phyloP scores from a whole-genome alignment of 2,329 filamentous ascomycete species.

The Neophaeococcomyces mojaviensis region DNA sequence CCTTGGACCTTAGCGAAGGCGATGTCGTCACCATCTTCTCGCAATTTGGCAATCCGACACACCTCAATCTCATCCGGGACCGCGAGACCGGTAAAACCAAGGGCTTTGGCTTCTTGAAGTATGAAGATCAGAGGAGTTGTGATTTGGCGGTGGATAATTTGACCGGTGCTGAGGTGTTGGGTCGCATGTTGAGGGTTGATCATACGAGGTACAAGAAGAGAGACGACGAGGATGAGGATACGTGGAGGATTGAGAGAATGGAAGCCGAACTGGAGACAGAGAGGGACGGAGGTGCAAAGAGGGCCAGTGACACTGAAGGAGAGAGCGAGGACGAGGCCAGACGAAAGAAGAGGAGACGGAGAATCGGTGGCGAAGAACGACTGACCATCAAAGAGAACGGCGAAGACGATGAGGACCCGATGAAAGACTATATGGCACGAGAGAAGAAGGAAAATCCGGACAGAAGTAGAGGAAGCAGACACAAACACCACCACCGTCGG shows the following conservation, averaged over 20 bases:
- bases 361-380: slow-evolving; percentile 67
- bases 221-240: slow-evolving; percentile 54
- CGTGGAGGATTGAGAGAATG: slow-evolving; percentile 43
- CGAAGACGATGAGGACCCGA: slow-evolving; percentile 84
- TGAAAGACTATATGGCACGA: slow-evolving; percentile 84
- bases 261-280: slow-evolving; percentile 28
- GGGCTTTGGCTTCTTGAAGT: slow-evolving; percentile 94
- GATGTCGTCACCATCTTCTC: slow-evolving; percentile 95
- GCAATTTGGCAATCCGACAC: slow-evolving; percentile 90
- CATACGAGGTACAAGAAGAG: slow-evolving; percentile 85
- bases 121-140: slow-evolving; percentile 93
- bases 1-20: slow-evolving; percentile 88
- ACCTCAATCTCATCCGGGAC: slow-evolving; percentile 85
- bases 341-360: slow-evolving; percentile 32
- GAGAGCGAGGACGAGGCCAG: slow-evolving; percentile 37
- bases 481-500: slow-evolving; percentile 40
- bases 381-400: slow-evolving; percentile 56
- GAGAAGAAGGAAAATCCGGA: slow-evolving; percentile 77
- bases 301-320: slow-evolving; percentile 38
- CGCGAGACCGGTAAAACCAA: slow-evolving; percentile 93
- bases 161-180: slow-evolving; percentile 74
- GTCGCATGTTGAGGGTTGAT: slow-evolving; percentile 76
- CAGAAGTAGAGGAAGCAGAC: slow-evolving; percentile 39
- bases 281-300: slow-evolving; percentile 34
- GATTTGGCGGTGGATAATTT: slow-evolving; percentile 95